These are phyloP conservation scores for Coprinellus aureogranulatus DNA, from an alignment of 768 basidiomycete genomes.

Conservation along the genomic window DNA sequence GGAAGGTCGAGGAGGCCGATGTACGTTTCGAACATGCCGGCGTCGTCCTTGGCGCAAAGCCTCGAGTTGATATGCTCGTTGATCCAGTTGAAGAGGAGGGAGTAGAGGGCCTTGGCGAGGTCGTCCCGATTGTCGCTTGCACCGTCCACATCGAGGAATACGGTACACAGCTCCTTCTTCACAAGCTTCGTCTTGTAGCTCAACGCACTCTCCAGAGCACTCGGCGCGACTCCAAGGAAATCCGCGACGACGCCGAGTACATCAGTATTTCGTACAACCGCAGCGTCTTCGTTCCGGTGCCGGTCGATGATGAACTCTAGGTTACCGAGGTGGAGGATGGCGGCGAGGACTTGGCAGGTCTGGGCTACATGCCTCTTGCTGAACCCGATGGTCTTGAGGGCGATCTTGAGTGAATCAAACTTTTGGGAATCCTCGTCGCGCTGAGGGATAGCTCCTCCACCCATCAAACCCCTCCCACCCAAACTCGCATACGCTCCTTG, in stretches of 20 bases:
- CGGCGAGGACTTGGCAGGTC: constrained; percentile 90
- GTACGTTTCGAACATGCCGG: constrained; percentile 86
- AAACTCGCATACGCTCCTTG: background rate
- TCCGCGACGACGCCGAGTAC: constrained; percentile 82
- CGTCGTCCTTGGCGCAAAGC: constrained; percentile 50
- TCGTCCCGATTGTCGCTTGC: constrained; percentile 93
- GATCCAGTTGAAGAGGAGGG: constrained; percentile 92
- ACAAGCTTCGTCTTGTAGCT: constrained; percentile 91
- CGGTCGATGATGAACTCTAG: constrained; percentile 88
- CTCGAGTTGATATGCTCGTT: constrained; percentile 96
- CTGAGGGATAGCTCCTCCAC: constrained; percentile 34
- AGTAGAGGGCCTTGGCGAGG: constrained; percentile 90
- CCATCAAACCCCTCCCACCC: constrained; percentile 12
- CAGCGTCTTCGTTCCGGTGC: constrained; percentile 83
- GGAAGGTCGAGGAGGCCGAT: constrained; percentile 94
- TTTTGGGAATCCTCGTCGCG: constrained; percentile 80
- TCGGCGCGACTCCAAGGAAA: constrained; percentile 79
- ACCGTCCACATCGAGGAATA: constrained; percentile 92
- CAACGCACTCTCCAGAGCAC: constrained; percentile 72
- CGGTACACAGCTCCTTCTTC: constrained; percentile 95
- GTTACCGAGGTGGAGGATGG: constrained; percentile 95
- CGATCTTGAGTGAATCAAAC: constrained; percentile 92
- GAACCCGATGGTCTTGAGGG: constrained; percentile 88
- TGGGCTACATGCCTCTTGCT: constrained; percentile 95
- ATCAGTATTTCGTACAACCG: constrained; percentile 85